These are phyloP conservation scores for Colletotrichum falcatum DNA, from an alignment of 2,329 filamentous ascomycete genomes.

Conservation along the genomic window DNA sequence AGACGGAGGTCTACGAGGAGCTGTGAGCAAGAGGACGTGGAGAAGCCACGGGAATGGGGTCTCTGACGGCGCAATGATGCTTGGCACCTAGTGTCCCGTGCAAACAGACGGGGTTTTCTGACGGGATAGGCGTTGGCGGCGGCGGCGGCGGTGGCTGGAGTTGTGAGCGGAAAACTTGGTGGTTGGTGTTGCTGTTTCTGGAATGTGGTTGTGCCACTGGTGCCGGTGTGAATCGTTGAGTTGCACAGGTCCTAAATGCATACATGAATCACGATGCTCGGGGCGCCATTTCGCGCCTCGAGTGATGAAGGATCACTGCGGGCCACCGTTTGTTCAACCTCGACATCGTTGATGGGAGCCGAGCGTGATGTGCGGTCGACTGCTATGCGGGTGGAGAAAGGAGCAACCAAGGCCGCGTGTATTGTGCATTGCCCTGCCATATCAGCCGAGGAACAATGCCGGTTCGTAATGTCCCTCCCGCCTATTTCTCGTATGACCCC, in stretches of 20 bases:
- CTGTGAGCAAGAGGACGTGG: conserved; percentile 7
- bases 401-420: neutral
- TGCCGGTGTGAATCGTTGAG: neutral
- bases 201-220: neutral
- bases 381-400: neutral
- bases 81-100: neutral
- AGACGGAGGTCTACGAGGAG: conserved; percentile 34
- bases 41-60: neutral
- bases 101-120: neutral
- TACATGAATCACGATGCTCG: neutral
- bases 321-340: neutral
- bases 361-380: neutral
- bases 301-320: neutral
- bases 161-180: conserved; percentile 3
- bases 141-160: too few relatives aligned
- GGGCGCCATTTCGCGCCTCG: neutral
- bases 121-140: conserved; percentile 8
- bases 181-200: neutral
- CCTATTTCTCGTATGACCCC: neutral
- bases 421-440: neutral
- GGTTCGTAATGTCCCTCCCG: neutral
- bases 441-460: neutral
- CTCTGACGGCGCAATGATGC: neutral
- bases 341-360: neutral
- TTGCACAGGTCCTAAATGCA: neutral